Conservation (phyloP, 371 early-diverging fungal genomes). For the Gilbertella persicaria region DNA sequence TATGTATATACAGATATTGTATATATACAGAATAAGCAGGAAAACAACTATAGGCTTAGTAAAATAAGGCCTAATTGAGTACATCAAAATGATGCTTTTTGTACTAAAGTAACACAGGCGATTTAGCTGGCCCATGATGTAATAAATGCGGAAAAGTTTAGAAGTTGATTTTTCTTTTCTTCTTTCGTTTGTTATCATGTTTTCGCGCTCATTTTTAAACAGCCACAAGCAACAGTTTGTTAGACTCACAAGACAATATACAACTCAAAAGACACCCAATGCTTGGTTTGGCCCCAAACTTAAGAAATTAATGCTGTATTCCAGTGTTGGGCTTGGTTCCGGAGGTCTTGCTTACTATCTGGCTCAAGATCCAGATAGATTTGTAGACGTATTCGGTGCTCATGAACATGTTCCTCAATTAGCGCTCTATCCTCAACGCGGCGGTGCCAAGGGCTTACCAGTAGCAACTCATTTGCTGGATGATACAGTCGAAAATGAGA, state of each 20-base stretch:
- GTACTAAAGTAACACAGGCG: background rate
- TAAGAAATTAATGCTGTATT: background rate
- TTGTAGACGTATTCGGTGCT: constrained; percentile 23
- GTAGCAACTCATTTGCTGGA: constrained; percentile 35
- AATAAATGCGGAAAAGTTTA: constrained; percentile 1
- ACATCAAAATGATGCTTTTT: background rate
- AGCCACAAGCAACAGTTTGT: background rate
- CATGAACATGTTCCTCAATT: constrained; percentile 28
- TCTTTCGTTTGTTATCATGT: constrained; percentile 1
- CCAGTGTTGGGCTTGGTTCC: background rate
- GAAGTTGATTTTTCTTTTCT: background rate
- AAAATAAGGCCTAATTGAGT: background rate
- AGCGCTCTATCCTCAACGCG: constrained; percentile 39
- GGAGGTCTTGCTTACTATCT: constrained; percentile 21
- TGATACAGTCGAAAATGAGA: constrained; percentile 16
- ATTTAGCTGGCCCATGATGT: constrained; percentile 14
- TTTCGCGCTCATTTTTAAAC: constrained; percentile 10
- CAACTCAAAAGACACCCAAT: background rate
- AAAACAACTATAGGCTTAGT: too few relatives aligned
- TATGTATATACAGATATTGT: too few relatives aligned
- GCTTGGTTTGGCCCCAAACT: constrained; percentile 16
- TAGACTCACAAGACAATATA: background rate
- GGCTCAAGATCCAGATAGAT: constrained; percentile 24
- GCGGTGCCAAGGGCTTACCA: constrained; percentile 40
- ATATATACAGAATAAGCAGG: too few relatives aligned